Base-by-base conservation (phyloP, 1,139 yeast species). In the Debaryomyces singareniensis region DNA sequence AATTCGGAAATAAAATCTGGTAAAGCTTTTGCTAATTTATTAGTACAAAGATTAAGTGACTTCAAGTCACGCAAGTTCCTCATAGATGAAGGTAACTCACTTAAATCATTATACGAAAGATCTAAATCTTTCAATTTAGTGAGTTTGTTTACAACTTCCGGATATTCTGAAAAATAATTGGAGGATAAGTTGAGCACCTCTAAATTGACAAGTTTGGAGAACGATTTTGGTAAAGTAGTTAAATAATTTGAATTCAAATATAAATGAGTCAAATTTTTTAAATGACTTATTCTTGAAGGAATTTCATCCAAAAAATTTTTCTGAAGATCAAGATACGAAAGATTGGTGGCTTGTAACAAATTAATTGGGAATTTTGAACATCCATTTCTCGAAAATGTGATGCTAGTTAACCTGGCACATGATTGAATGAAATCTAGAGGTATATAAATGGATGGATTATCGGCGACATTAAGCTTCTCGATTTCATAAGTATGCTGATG, bases 351-450 rank as follows among this genome's bases (percentile, higher is more conserved):
- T 40, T 78, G 79, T 4, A 80, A 66, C 29, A 89, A 68, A 42
- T 84, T 81, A 24, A 65, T 53, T 2, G 96, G 96, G 48, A 89
- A 82, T 31, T 65, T 69, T 6, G 80, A 73, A 12, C 85, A 75
- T 33, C 94, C 83, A 45, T 85, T 83, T 37, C 77, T 68, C 2
- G 85, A 75, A 61, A 78, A 85, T 32, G 76, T 69, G 35, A 87
- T 66, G 34, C 75, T 71, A 20, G 73, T 70, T 41, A 89, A 62
- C 45, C 83, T 83, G 29, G 75, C 70, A 42, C 95, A 82, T 16
- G 85, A 76, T 49, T 86, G 95, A 42, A 87, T 78, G 49, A 87
- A 87, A 51, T 87, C 96, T 35, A 77, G 59, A 0, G 96, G 95
- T 20, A 89, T 63, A 35, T 78, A 75, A 31, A 89, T 80, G 14